Evolutionary conservation across 192 early-diverging fungal species (phyloP), one percentile per base, ranked within the genome.

Genomic region (Coemansia guatemalensis): DNA sequence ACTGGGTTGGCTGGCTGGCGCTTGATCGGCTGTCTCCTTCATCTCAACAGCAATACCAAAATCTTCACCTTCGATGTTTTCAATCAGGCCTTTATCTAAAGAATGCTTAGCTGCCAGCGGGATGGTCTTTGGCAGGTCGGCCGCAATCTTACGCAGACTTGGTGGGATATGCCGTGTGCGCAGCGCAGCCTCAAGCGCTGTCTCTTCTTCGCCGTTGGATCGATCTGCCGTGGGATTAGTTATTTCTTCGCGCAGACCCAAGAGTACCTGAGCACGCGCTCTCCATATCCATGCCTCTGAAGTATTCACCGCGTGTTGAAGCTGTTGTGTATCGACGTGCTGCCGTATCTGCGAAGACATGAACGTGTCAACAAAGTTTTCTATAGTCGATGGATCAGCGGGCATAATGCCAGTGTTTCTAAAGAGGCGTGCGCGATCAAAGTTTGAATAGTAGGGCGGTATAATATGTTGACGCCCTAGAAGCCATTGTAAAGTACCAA

Each of bases 221-320:
- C 69, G 22, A 33, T 53, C 11, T 53, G 51, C 26, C 21, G n/a
- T 8, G 25, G 8, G 5, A 17, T 27, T 27, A 20, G 2, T 8
- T 12, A 82, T 71, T 51, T 83, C 74, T 27, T 67, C 68, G 17
- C 71, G 77, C 58, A 86, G 57, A 14, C 77, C 74, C 48, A 86
- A 62, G n/a, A 88, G 74, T 1, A 76, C 70, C 63, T 88, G 87
- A 7, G 85, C 84, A 1, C 78, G 67, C 8, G 83, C 81, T 22
- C 87, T 63, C 87, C 87, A 88, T 48, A 81, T 70, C 87, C 87
- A 88, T 14, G 85, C 87, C 68, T 88, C 87, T 8, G 85, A 67
- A 3, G 48, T 56, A 57, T 81, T 72, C 7, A 88, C 59, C 20
- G 64, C 65, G 18, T 53, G 59, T 62, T 79, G 78, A 11, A 71